Evolutionary conservation across 306 rosid genomes (phyloP).

Genomic region (Bauhinia variegata): DNA sequence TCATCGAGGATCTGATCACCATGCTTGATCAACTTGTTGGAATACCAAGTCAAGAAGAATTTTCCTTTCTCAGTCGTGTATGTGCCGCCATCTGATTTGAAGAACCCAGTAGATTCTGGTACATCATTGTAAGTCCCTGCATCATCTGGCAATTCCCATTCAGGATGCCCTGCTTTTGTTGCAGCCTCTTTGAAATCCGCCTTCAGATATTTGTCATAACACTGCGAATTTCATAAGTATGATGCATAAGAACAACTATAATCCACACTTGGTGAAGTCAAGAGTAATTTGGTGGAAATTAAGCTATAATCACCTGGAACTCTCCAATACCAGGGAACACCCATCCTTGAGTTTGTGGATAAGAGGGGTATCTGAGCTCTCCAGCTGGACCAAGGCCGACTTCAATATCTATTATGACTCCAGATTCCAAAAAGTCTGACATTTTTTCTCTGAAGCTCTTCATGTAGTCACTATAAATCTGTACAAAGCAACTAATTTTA

Average conservation of each 20-base stretch:
- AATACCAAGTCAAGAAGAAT: conserved; percentile 90
- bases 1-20: conserved; percentile 77
- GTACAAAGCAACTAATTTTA: conserved; percentile 20
- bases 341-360: conserved; percentile 87
- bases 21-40: conserved; percentile 68
- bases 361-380: conserved; percentile 89
- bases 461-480: conserved; percentile 82
- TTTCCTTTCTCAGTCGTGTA: conserved; percentile 73
- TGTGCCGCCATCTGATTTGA: conserved; percentile 72
- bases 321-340: conserved; percentile 86
- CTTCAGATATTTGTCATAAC: conserved; percentile 78
- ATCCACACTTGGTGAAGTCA: background rate
- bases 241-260: background rate
- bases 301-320: conserved; percentile 65
- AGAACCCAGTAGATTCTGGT: conserved; percentile 70
- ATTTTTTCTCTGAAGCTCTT: conserved; percentile 80
- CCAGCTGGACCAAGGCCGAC: conserved; percentile 89
- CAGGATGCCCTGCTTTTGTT: conserved; percentile 62
- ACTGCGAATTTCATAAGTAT: conserved; percentile 53
- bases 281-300: conserved; percentile 1
- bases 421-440: conserved; percentile 61
- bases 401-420: conserved; percentile 71
- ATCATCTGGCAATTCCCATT: conserved; percentile 80
- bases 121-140: conserved; percentile 77
- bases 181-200: conserved; percentile 71